Base-by-base conservation (phyloP, 139 green algal species). In the Zygnema circumcarinatum region DNA sequence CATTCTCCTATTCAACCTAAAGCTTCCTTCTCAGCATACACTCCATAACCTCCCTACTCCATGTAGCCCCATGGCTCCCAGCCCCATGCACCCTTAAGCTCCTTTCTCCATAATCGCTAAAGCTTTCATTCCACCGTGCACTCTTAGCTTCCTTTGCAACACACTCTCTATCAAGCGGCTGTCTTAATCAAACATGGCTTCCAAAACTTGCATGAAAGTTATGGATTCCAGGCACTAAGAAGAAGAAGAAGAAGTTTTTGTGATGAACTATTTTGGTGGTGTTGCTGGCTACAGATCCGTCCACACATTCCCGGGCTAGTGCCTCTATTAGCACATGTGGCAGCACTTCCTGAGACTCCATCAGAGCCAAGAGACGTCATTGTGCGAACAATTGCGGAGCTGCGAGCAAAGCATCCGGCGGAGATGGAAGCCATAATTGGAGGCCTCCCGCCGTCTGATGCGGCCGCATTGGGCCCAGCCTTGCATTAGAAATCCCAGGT, bases 321-420 rank as follows among this genome's bases (percentile, higher is more conserved):
- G 67, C 68, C 68, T 16, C 16, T 87, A n/a, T 86, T 87, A 31
- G 81, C 36, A 11, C 36, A 87, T 29, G 81, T 87, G 81, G 81
- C 81, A 20, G 16, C 69, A 25, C 11, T 16, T 39, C 69, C 69
- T 16, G 69, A 78, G 11, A 41, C 16, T 11, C 11, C 35, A 11
- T 11, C 69, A 20, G 69, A 78, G 16, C 7, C 16, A 41, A 78
- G 16, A 41, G 35, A 78, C 69, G 69, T 3, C 7, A 78, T 78
- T 52, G 7, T 39, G 7, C 11, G 3, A 16, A 41, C 69, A 22
- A 38, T 78, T 39, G 7, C 35, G 7, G 35, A 78, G 3, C 16
- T 78, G 16, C 3, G 11, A 41, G 7, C 11, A 39, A 39, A 78
- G 11, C 36, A 52, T 78, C 35, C 69, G 16, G 16, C 69, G 69